These are phyloP conservation scores for Polytrichum formosum DNA, from an alignment of 225 moss, liverwort and hornwort genomes.

Conservation along the genomic window DNA sequence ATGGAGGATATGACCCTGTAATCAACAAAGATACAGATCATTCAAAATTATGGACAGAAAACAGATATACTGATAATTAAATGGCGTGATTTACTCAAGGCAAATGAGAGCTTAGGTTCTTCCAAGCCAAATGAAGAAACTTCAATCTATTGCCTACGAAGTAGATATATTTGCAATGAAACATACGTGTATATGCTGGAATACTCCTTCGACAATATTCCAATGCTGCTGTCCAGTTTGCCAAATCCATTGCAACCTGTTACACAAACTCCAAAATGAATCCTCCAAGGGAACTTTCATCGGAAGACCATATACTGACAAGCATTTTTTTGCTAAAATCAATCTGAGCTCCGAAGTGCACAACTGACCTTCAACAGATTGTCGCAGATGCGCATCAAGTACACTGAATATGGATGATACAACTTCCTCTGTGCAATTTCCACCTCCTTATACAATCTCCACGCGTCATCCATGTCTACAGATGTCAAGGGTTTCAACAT, in stretches of 20 bases:
- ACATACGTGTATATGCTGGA: conserved; percentile 78
- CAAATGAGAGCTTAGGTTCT: too few species aligned
- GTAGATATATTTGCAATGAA: not conserved
- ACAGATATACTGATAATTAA: not conserved
- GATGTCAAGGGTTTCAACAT: conserved; percentile 18
- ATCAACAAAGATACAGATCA: conserved; percentile 9
- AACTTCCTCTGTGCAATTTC: conserved; percentile 53
- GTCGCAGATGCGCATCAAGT: conserved; percentile 73
- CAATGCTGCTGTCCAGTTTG: conserved; percentile 76
- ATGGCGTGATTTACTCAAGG: too few species aligned
- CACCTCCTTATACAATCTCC: conserved; percentile 43
- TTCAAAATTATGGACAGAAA: conserved; percentile 7
- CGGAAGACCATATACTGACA: not conserved
- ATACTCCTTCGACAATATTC: conserved; percentile 66
- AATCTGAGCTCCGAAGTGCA: too few species aligned
- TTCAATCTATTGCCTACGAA: not conserved
- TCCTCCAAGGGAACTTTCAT: not conserved
- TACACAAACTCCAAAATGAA: conserved; percentile 1
- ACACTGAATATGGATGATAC: conserved; percentile 66
- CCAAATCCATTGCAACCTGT: conserved; percentile 80
- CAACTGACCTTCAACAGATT: conserved; percentile 71
- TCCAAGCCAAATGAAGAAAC: too few species aligned
- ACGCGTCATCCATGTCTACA: conserved; percentile 46
- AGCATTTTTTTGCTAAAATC: not conserved
- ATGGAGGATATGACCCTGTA: conserved; percentile 66